A percentile compares a stretch with the other conserved stretches of the same genome.
phyloP scores from a whole-genome alignment of 2,329 filamentous ascomycete genomes.

The Fusarium sp. region DNA sequence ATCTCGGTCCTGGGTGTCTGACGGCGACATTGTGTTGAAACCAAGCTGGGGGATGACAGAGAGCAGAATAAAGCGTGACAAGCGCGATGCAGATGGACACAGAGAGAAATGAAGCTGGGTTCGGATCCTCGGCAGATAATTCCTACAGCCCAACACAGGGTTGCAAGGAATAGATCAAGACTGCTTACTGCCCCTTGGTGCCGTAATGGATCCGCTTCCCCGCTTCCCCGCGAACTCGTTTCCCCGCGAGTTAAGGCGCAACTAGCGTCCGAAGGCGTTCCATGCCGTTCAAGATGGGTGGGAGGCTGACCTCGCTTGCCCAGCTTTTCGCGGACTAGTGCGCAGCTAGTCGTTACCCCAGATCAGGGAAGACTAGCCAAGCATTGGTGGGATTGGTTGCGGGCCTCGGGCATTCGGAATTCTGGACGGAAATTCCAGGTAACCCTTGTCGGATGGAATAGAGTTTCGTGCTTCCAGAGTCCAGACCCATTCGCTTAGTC shows the following conservation, averaged over 20 bases:
- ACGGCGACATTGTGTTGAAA: background rate
- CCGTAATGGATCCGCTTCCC: background rate
- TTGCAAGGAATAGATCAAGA: background rate
- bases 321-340: background rate
- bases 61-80: background rate
- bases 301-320: background rate
- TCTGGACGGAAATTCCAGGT: slow-evolving; percentile 11
- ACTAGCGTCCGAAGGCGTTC: background rate
- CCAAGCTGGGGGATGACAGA: background rate
- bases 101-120: background rate
- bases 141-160: background rate
- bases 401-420: slow-evolving; percentile 1
- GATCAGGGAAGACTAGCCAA: background rate
- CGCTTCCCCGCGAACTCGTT: slow-evolving; percentile 9
- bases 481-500: background rate
- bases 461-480: background rate
- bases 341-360: background rate
- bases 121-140: background rate
- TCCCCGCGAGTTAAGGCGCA: slow-evolving; percentile 1
- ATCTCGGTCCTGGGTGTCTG: background rate
- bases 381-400: background rate
- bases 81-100: background rate
- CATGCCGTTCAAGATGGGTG: background rate
- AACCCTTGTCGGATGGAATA: background rate
- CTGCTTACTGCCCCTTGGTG: background rate